These are phyloP conservation scores for Aspergillus persii DNA, from an alignment of 2,329 filamentous ascomycete genomes.

Conservation along the genomic window DNA sequence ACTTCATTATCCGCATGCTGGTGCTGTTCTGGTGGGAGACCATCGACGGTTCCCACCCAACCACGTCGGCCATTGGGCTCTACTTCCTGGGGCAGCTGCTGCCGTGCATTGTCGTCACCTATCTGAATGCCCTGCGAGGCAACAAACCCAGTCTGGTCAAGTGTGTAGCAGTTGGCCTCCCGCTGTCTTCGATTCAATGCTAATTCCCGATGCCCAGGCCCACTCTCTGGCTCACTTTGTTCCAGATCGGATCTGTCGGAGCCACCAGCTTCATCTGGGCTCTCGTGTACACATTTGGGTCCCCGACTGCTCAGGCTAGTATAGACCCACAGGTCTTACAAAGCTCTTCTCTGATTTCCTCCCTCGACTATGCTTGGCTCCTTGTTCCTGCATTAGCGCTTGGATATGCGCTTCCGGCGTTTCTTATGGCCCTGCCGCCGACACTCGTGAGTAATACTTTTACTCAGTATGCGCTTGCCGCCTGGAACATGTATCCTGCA, in stretches of 20 bases:
- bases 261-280: conserved; percentile 2
- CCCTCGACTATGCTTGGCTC: not conserved
- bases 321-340: not conserved
- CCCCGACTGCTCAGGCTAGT: not conserved
- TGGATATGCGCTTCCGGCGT: not conserved
- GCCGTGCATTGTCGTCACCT: not conserved
- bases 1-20: not conserved
- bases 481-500: not conserved
- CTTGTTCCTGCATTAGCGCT: not conserved
- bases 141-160: not conserved
- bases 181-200: not conserved
- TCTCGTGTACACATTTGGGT: not conserved
- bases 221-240: conserved; percentile 2
- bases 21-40: conserved; percentile 1
- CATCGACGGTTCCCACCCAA: not conserved
- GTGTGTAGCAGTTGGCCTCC: not conserved
- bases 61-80: not conserved
- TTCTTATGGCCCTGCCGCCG: not conserved
- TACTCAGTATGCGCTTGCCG: not conserved
- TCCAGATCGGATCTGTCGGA: not conserved
- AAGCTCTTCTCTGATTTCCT: not conserved
- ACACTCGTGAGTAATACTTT: not conserved
- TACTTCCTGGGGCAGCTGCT: conserved; percentile 4
- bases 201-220: not conserved
- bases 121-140: not conserved